Conservation (phyloP, 208 protist genomes). For the Wallacemonas sp. region DNA sequence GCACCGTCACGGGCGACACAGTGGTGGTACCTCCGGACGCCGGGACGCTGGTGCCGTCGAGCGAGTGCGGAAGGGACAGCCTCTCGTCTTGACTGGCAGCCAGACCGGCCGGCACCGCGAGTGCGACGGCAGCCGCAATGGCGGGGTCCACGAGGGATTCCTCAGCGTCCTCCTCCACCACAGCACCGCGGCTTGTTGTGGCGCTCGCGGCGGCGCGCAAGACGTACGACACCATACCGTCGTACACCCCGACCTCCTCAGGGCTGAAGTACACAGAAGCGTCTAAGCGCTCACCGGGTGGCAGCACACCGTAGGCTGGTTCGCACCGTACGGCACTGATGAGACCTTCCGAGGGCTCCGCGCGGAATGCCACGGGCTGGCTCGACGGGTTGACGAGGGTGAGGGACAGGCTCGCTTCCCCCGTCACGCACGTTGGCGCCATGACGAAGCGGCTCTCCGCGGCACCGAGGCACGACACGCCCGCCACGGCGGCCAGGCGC, state of each 20-base stretch:
- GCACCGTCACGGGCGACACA: not conserved
- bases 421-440: conserved; percentile 75
- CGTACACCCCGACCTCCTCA: conserved; percentile 36
- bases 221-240: conserved; percentile 52
- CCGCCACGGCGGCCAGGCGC: conserved; percentile 3
- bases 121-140: conserved; percentile 3
- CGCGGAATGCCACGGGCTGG: conserved; percentile 62
- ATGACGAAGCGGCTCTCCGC: conserved; percentile 49
- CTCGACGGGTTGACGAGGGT: conserved; percentile 77
- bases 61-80: not conserved
- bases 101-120: not conserved
- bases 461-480: conserved; percentile 24
- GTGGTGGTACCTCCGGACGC: not conserved
- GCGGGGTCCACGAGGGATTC: not conserved
- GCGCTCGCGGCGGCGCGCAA: conserved; percentile 25
- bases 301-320: conserved; percentile 56
- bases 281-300: conserved; percentile 33
- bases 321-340: conserved; percentile 54
- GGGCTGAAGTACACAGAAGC: conserved; percentile 66
- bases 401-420: conserved; percentile 35
- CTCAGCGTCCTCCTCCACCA: not conserved
- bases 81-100: too few relatives aligned
- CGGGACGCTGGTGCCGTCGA: not conserved
- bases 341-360: conserved; percentile 42
- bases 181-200: not conserved